Base-by-base conservation (phyloP, 345 rosid species). In the Eucalyptus leucophloia region DNA sequence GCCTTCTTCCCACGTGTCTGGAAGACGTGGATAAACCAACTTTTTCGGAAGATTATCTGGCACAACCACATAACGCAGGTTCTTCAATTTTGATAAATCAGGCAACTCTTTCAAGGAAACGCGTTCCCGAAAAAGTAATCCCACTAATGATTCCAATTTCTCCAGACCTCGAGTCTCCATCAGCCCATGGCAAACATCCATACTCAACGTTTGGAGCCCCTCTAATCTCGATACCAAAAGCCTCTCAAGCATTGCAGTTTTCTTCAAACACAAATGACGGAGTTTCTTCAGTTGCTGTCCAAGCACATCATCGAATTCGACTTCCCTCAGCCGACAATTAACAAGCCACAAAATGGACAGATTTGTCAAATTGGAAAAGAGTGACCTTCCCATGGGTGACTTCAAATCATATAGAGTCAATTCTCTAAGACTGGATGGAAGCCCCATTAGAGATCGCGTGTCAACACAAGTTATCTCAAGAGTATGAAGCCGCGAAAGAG, bases 231-330 rank as follows among this genome's bases (percentile, higher is more conserved):
- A 51, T 17, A 51, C 54, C 21, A 17, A 51, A 51, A 51, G 54
- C 21, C 54, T 51, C 54, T 51, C 54, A 3, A 51, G 54, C 54
- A 51, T 51, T 51, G 21, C 9, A 51, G 9, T 17, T 0, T 51
- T 17, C 54, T 0, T 18, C 23, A 51, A 51, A 18, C 0, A 0
- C 17, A 14, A 30, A 24, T 0, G 0, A 56, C 0, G 3, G 69
- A 62, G 69, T 62, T 62, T 30, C 69, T 62, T n/a, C 32, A 62
- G 9, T 28, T 62, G 69, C 1, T 62, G 17, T 62, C 69, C 69
- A 30, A 62, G 69, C 34, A 30, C 4, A 62, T 62, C 34, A 62
- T 62, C 34, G 1, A 62, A 30, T 62, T 62, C 18, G 3, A 62
- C 17, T 30, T 62, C 34, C 69, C 34, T 62, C 69, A 30, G 3